phyloP scores from a whole-genome alignment of 1,284 basidiomycete species.

The Cryptococcus floricola region DNA sequence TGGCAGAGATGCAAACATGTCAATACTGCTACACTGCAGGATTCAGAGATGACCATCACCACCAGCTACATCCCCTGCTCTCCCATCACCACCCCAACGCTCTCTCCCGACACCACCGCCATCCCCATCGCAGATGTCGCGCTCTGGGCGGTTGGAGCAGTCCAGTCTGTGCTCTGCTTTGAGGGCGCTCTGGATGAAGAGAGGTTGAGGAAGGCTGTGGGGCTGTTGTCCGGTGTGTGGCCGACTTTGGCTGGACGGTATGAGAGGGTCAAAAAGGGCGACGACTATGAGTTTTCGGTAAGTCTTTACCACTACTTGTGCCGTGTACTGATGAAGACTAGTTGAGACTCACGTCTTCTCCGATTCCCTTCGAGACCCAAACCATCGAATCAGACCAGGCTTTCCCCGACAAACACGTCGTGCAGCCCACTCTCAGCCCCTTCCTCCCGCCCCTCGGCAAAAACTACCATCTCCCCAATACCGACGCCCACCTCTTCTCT shows the following conservation, averaged over 20 bases:
- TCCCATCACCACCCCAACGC: slow-evolving; percentile 1
- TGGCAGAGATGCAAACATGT: too few relatives aligned
- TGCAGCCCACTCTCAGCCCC: slow-evolving; percentile 15
- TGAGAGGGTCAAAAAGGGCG: slow-evolving; percentile 4
- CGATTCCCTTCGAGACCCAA: slow-evolving; percentile 25
- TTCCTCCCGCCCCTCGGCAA: slow-evolving; percentile 15
- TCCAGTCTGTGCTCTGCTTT: slow-evolving; percentile 21
- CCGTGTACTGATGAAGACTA: neutral
- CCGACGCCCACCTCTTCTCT: slow-evolving; percentile 18
- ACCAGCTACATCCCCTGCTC: slow-evolving; percentile 2
- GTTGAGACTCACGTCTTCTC: slow-evolving; percentile 26
- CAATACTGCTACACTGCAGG: neutral
- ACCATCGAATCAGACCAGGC: slow-evolving; percentile 1
- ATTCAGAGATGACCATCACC: neutral
- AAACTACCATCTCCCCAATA: slow-evolving; percentile 15
- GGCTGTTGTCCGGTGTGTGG: slow-evolving; percentile 17
- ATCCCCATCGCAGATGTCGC: slow-evolving; percentile 23
- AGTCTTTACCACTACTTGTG: neutral
- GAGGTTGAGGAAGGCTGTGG: slow-evolving; percentile 19
- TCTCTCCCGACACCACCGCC: slow-evolving; percentile 2
- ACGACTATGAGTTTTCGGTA: slow-evolving; percentile 17
- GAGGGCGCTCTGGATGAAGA: slow-evolving; percentile 18
- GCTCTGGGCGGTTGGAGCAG: slow-evolving; percentile 20
- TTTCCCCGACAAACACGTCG: slow-evolving; percentile 9
- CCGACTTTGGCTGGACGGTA: slow-evolving; percentile 20